phyloP scores from a whole-genome alignment of 441 rosid species.

The Euphorbia schlechtendalii region DNA sequence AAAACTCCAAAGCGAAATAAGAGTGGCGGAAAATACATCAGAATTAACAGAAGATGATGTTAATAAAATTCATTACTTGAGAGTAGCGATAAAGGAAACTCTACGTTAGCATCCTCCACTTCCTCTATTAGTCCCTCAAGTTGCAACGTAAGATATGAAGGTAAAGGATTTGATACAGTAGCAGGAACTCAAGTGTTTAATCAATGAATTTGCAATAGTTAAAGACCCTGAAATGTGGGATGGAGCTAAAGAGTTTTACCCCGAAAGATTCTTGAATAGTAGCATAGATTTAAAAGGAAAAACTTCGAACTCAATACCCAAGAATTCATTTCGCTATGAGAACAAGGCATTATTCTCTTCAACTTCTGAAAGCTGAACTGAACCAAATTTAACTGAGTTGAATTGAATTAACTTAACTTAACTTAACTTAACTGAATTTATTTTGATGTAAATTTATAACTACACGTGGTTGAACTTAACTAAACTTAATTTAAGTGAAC shows the following conservation, averaged over 20 bases:
- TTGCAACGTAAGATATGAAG: slow-evolving; percentile 27
- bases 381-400: too few species aligned
- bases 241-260: slow-evolving; percentile 32
- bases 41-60: slow-evolving; percentile 25
- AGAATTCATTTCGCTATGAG: slow-evolving; percentile 23
- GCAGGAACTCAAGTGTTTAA: slow-evolving; percentile 30
- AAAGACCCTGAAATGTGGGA: slow-evolving; percentile 35
- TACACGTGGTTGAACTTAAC: too few species aligned
- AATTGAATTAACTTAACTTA: too few species aligned
- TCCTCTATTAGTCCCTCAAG: slow-evolving; percentile 35
- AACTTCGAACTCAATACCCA: slow-evolving; percentile 26
- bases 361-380: too few species aligned
- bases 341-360: too few species aligned
- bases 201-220: slow-evolving; percentile 41
- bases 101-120: slow-evolving; percentile 38
- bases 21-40: slow-evolving; percentile 16
- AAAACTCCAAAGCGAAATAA: slow-evolving; percentile 27
- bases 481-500: too few species aligned
- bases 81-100: slow-evolving; percentile 38
- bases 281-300: slow-evolving; percentile 27
- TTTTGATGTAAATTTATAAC: too few species aligned
- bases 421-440: too few species aligned
- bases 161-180: slow-evolving; percentile 28
- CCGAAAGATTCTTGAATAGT: slow-evolving; percentile 38
- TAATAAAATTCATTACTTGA: slow-evolving; percentile 25